Percentiles rank a stretch among this genome's conserved stretches.
Conservation (phyloP, 306 rosid genomes). For the Myrica gale region DNA sequence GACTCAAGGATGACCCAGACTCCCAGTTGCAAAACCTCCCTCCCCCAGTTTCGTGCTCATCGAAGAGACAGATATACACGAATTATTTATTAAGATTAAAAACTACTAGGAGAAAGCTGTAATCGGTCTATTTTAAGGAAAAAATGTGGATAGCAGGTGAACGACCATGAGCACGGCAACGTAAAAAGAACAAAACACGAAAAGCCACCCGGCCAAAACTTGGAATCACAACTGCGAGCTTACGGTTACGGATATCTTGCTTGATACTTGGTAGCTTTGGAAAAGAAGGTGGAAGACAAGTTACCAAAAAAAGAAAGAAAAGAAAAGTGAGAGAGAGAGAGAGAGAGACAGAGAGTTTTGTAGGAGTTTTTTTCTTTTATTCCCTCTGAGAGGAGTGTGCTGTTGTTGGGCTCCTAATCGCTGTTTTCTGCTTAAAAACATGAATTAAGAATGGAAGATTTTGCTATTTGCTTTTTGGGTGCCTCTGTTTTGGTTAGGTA, state of each 20-base stretch:
- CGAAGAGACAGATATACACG: slow-evolving; percentile 27
- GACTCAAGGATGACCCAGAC: slow-evolving; percentile 28
- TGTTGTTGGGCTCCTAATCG: no score
- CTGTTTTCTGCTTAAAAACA: no score
- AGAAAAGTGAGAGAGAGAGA: neutral
- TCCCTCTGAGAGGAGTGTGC: no score
- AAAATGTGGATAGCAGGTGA: slow-evolving; percentile 37
- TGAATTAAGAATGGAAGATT: no score
- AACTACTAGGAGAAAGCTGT: neutral
- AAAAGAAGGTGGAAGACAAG: neutral
- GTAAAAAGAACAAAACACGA: slow-evolving; percentile 35
- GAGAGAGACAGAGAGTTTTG: slow-evolving; percentile 9
- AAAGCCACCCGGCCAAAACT: slow-evolving; percentile 36
- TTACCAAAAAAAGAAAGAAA: no score
- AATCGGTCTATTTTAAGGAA: slow-evolving; percentile 25
- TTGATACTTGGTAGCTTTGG: slow-evolving; percentile 13
- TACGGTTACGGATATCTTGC: slow-evolving; percentile 6
- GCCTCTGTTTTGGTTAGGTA: no score
- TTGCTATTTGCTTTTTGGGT: no score
- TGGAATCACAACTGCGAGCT: neutral
- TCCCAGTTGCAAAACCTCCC: slow-evolving; percentile 32
- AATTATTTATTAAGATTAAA: slow-evolving; percentile 10
- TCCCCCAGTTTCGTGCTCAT: slow-evolving; percentile 10
- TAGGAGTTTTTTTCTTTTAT: neutral
- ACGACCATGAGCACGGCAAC: slow-evolving; percentile 40